Evolutionary conservation across 176 grass and related monocot genomes (phyloP).

Genomic region (Aegilops umbellulata): DNA sequence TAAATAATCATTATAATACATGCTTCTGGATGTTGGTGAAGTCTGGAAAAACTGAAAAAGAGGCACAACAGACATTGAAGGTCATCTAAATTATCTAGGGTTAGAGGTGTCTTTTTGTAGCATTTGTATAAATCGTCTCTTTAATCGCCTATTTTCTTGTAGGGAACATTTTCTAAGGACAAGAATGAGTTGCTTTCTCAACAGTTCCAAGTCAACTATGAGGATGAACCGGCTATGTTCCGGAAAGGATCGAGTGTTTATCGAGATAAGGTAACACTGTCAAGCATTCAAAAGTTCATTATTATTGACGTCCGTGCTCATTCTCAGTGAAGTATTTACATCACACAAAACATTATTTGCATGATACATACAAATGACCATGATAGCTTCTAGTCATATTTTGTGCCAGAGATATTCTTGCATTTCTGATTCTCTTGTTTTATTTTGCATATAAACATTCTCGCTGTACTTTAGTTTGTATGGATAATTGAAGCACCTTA

Average conservation of each 20-base stretch:
- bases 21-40: conserved; percentile 83
- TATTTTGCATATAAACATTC: not conserved
- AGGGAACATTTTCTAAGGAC: conserved; percentile 66
- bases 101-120: not conserved
- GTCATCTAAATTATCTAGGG: conserved; percentile 27
- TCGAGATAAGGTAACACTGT: conserved; percentile 48
- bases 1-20: conserved; percentile 86
- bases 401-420: not conserved
- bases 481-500: conserved; percentile 2
- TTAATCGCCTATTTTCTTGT: not conserved
- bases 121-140: not conserved
- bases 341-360: not conserved
- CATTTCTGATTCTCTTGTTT: not conserved
- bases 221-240: conserved; percentile 57
- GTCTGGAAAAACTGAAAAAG: conserved; percentile 71
- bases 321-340: not conserved
- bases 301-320: not conserved
- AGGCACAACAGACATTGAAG: conserved; percentile 60
- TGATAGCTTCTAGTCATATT: not conserved
- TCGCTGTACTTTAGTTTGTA: not conserved
- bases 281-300: not conserved
- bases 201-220: conserved; percentile 62
- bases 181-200: conserved; percentile 67
- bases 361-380: not conserved
- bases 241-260: conserved; percentile 66